Base-by-base conservation (phyloP, 192 early-diverging fungal genomes). In the Coemansia sp. region DNA sequence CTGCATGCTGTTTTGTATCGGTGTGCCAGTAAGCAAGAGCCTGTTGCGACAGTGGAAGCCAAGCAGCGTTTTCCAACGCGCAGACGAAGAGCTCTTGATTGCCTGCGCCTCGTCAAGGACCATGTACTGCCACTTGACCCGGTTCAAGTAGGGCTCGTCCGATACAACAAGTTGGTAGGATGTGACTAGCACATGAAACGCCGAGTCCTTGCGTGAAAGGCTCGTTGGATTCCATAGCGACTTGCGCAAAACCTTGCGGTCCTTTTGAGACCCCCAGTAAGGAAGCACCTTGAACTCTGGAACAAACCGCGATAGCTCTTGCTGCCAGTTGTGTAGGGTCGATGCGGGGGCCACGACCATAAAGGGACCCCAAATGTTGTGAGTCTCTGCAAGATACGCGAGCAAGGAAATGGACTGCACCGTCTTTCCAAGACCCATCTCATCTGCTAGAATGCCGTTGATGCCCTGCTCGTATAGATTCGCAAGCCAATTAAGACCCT, bases 71-170 rank as follows among this genome's bases (percentile, higher is more conserved):
- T 94, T 91, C 93, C 94, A 96, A 29, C 93, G 87, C n/a, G 89
- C 86, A 75, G 87, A 84, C 7, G 89, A 79, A n/a, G 91, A 94
- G 66, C 88, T 91, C 75, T 96, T 96, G 78, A 96, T 96, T 7
- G 92, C 91, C 72, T 96, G 94, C 7, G 94, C 94, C 77, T 96
- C 94, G 73, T 96, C 94, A 33, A 96, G 82, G 31, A 96, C 86
- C 92, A 96, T 94, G 67, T 96, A 96, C 83, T 94, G 92, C 95
- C 95, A 96, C 76, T 91, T 90, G 58, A 93, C 88, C 25, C 92
- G 82, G 58, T 88, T 85, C 49, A 96, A 87, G 64, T 94, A 89
- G 39, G 83, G 84, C 55, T 91, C 87, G 60, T 96, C 95, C n/a
- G 88, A 81, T 18, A 93, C 86, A 6, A 90, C 87, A 60, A 95